Evolutionary conservation across 1,139 yeast species (phyloP).

Genomic region (Hansenula sp.): DNA sequence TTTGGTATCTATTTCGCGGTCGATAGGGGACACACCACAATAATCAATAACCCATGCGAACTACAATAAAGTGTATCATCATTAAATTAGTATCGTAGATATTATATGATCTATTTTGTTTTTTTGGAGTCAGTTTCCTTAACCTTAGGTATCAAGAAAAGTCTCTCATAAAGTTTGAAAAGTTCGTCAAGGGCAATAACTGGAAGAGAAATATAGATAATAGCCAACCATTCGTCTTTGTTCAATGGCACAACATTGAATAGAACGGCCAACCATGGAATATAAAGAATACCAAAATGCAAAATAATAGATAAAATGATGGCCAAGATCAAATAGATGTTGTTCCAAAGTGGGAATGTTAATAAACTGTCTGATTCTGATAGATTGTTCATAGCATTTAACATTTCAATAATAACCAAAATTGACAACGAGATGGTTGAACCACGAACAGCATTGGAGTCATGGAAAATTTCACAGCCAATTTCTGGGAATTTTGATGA

Average conservation of each 20-base stretch:
- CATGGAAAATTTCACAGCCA: constrained; percentile 30
- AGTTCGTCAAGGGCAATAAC: constrained; percentile 33
- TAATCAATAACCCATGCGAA: too few relatives aligned
- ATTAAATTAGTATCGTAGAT: too few relatives aligned
- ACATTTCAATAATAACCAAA: constrained; percentile 36
- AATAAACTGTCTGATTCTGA: constrained; percentile 34
- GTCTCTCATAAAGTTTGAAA: constrained; percentile 30
- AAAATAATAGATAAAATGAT: constrained; percentile 29
- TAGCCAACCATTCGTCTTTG: constrained; percentile 31
- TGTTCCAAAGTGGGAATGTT: constrained; percentile 34
- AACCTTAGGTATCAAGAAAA: constrained; percentile 5
- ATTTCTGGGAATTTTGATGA: constrained; percentile 26
- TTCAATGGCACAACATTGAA: constrained; percentile 31
- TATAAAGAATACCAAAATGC: constrained; percentile 29
- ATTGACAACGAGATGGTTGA: constrained; percentile 36
- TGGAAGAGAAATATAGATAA: constrained; percentile 29
- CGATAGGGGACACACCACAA: too few relatives aligned
- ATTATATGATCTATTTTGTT: background rate
- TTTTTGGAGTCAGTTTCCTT: background rate
- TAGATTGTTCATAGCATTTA: constrained; percentile 35
- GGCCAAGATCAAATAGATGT: constrained; percentile 32
- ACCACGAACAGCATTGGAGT: constrained; percentile 24
- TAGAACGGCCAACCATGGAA: constrained; percentile 28
- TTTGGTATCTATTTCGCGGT: too few relatives aligned
- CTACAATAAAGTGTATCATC: too few relatives aligned